Percentiles rank a stretch among this genome's conserved stretches.
These are phyloP conservation scores for Chaetomiaceae sp. DNA, from an alignment of 2,329 filamentous ascomycete genomes.

Conservation along the genomic window DNA sequence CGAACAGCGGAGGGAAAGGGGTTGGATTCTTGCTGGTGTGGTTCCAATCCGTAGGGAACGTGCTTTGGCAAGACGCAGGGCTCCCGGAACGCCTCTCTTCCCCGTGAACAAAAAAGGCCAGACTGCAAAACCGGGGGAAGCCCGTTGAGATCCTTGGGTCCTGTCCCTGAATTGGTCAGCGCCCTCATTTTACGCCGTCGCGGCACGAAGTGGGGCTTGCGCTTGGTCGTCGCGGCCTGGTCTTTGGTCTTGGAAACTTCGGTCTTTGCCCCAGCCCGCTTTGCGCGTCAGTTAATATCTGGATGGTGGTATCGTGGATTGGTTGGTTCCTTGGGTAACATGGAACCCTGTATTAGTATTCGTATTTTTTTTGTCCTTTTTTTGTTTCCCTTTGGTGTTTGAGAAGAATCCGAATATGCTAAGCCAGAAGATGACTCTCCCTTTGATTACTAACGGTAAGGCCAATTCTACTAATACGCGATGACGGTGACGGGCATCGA, in stretches of 20 bases:
- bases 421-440: no score
- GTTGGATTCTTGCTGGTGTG: not conserved
- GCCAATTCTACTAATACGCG: no score
- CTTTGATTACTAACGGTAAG: no score
- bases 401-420: no score
- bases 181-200: slow-evolving; percentile 24
- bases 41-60: not conserved
- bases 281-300: not conserved
- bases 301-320: no score
- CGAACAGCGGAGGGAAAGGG: slow-evolving; percentile 6
- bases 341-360: not conserved
- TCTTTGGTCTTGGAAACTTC: slow-evolving; percentile 11
- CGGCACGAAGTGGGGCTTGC: slow-evolving; percentile 20
- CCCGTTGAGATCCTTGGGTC: slow-evolving; percentile 9
- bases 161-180: slow-evolving; percentile 28
- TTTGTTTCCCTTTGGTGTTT: not conserved
- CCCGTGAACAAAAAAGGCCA: slow-evolving; percentile 11
- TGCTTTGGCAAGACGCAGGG: not conserved
- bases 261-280: not conserved
- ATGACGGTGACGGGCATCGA: no score
- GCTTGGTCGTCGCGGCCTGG: slow-evolving; percentile 1
- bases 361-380: not conserved
- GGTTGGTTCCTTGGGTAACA: slow-evolving; percentile 3
- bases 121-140: slow-evolving; percentile 12
- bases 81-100: not conserved